Evolutionary conservation across 768 basidiomycete species (phyloP).

Genomic region (Cystofilobasidium bisporidii): DNA sequence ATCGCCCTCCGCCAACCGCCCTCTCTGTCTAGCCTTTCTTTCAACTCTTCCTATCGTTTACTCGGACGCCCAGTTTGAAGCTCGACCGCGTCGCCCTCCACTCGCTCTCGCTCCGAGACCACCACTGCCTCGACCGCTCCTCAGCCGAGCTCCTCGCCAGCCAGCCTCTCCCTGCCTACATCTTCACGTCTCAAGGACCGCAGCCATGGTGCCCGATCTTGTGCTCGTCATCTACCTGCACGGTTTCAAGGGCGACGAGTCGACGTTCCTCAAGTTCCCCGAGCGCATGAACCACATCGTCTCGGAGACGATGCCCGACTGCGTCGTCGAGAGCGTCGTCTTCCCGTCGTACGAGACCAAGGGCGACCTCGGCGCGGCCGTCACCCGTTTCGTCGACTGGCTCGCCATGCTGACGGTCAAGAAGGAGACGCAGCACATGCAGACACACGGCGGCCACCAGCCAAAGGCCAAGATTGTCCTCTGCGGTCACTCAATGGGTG

Average conservation of each 20-base stretch:
- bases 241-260: constrained; percentile 42
- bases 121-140: too few relatives aligned
- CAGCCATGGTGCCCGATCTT: neutral
- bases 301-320: constrained; percentile 52
- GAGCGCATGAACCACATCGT: constrained; percentile 58
- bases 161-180: neutral
- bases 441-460: constrained; percentile 45
- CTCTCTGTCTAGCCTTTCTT: too few relatives aligned
- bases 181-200: neutral
- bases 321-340: constrained; percentile 60
- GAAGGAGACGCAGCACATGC: constrained; percentile 48
- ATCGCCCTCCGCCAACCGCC: too few relatives aligned
- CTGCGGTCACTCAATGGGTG: constrained; percentile 87
- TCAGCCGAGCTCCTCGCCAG: too few relatives aligned
- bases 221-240: constrained; percentile 41
- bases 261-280: constrained; percentile 54
- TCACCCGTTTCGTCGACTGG: constrained; percentile 68
- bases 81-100: neutral
- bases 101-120: too few relatives aligned
- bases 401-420: constrained; percentile 79
- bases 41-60: too few relatives aligned
- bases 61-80: neutral
- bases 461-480: constrained; percentile 61
- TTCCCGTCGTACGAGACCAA: constrained; percentile 71
- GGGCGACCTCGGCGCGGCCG: neutral